phyloP scores from a whole-genome alignment of 768 basidiomycete genomes.

The Royoungia palumana region DNA sequence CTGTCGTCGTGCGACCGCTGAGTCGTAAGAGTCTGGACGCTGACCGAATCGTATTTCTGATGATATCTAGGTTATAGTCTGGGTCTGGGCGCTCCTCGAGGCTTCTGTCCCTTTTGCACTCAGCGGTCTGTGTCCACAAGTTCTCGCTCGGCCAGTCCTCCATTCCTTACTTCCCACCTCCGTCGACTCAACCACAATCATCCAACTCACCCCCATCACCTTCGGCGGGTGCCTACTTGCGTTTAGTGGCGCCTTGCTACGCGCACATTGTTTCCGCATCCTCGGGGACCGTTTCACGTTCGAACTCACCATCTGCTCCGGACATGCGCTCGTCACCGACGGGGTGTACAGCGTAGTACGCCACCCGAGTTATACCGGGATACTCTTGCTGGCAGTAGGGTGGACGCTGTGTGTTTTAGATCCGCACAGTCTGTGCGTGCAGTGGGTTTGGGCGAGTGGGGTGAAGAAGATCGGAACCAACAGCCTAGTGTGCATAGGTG shows the following conservation, averaged over 20 bases:
- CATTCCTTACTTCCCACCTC: background rate
- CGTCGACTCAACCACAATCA: constrained; percentile 5
- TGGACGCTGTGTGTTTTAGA: constrained; percentile 6
- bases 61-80: background rate
- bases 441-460: background rate
- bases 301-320: constrained; percentile 20
- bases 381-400: background rate
- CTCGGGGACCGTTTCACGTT: constrained; percentile 27
- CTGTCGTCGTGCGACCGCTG: background rate
- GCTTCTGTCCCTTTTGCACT: background rate
- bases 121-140: constrained; percentile 1
- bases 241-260: constrained; percentile 12
- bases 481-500: too few species aligned
- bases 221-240: constrained; percentile 7
- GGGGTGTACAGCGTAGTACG: constrained; percentile 29
- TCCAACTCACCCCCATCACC: constrained; percentile 7
- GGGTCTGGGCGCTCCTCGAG: constrained; percentile 12
- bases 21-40: too few species aligned
- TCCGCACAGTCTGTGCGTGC: background rate
- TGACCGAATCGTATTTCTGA: background rate
- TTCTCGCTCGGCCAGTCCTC: constrained; percentile 2
- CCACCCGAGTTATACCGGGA: constrained; percentile 31
- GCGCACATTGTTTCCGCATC: constrained; percentile 14
- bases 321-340: constrained; percentile 24
- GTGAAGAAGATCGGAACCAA: too few species aligned